Percentiles rank a stretch among this genome's conserved stretches.
Conservation (phyloP, 495 filamentous ascomycete genomes). For the Xylaria palmicola region DNA sequence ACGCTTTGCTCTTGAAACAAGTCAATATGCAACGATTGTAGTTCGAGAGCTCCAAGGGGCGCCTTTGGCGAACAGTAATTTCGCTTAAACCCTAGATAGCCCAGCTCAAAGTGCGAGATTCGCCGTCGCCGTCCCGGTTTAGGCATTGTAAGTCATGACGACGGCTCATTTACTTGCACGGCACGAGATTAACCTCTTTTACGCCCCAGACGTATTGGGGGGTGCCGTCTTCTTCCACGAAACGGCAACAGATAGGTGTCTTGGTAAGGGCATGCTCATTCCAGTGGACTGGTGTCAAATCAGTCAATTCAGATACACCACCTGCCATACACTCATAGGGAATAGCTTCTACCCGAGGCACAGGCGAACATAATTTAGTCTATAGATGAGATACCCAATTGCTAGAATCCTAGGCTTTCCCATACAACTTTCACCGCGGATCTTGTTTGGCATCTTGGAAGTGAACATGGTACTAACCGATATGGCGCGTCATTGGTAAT, state of each 20-base stretch:
- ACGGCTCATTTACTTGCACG: background rate
- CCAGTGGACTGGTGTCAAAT: background rate
- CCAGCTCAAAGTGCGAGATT: background rate
- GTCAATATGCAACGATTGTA: slow-evolving; percentile 94
- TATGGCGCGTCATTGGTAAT: background rate
- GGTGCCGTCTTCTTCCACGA: background rate
- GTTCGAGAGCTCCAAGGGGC: slow-evolving; percentile 67
- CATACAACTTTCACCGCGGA: background rate
- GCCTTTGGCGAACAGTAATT: background rate
- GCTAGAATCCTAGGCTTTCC: slow-evolving; percentile 3
- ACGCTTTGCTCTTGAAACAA: slow-evolving; percentile 79
- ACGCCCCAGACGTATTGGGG: background rate
- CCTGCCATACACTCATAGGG: too few species aligned
- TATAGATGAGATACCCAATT: slow-evolving; percentile 22
- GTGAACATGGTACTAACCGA: background rate
- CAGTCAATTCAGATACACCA: background rate
- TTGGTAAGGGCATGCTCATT: background rate
- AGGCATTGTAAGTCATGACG: background rate
- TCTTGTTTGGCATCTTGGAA: background rate
- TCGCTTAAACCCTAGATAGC: background rate
- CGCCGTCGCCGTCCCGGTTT: background rate
- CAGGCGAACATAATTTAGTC: background rate
- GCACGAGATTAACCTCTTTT: background rate
- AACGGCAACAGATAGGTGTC: background rate
- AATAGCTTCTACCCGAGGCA: background rate